These are phyloP conservation scores for Candida morakotiae DNA, from an alignment of 805 yeast species.

Conservation along the genomic window DNA sequence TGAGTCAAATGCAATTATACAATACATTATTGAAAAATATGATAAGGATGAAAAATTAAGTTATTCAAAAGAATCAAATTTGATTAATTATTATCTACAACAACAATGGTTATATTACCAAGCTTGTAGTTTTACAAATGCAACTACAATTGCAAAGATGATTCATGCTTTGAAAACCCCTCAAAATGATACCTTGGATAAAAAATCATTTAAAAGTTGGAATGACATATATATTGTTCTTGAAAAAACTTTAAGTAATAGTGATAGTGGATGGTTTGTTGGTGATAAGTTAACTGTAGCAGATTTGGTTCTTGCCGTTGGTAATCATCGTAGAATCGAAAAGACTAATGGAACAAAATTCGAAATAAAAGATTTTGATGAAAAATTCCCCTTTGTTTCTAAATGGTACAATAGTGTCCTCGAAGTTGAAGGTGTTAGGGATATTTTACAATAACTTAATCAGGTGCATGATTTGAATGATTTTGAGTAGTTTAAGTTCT, in stretches of 20 bases:
- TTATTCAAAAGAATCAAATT: slow-evolving; percentile 22
- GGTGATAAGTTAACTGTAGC: slow-evolving; percentile 58
- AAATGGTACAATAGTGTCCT: slow-evolving; percentile 4
- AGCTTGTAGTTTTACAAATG: slow-evolving; percentile 2
- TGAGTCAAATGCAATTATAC: slow-evolving; percentile 59
- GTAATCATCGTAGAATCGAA: slow-evolving; percentile 18
- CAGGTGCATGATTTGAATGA: not conserved
- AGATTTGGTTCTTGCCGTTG: slow-evolving; percentile 50
- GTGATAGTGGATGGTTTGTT: slow-evolving; percentile 38
- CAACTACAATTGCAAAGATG: not conserved
- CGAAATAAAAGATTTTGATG: slow-evolving; percentile 3
- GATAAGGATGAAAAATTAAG: slow-evolving; percentile 49
- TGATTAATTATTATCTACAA: slow-evolving; percentile 20
- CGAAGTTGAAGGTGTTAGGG: slow-evolving; percentile 2
- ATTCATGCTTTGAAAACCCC: not conserved
- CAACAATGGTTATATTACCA: slow-evolving; percentile 5
- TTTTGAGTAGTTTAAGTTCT: not conserved
- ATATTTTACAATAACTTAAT: not conserved
- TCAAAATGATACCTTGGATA: not conserved
- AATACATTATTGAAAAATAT: slow-evolving; percentile 54
- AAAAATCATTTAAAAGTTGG: not conserved
- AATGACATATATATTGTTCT: slow-evolving; percentile 1
- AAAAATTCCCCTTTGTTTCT: slow-evolving; percentile 1
- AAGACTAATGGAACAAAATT: not conserved
- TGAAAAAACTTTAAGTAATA: slow-evolving; percentile 25